Evolutionary conservation across 345 rosid genomes (phyloP), one percentile per base, ranked within the genome.

Genomic region (Dipteronia sinensis): DNA sequence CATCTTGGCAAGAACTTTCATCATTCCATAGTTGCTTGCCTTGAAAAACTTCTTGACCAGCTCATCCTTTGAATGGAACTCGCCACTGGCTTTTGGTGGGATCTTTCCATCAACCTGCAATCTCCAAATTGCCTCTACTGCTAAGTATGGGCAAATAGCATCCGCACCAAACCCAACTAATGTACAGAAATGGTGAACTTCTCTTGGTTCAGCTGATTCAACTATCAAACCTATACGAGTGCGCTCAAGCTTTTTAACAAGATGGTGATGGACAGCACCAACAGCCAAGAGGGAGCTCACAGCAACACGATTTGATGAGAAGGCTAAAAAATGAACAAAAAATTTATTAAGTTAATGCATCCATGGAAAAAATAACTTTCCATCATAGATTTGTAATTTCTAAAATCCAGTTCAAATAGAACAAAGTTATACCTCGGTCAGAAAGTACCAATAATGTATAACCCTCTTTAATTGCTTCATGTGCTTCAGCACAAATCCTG

Each of bases 1-100:
- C 99, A 97, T 97, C 81, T 94, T 97, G 16, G 99, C 99, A 55
- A 97, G 98, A 80, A 97, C 99, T 85, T 97, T 97, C 99, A 97
- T 97, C 99, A 97, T 97, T 76, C 99, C 99, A 81, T 94, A 97
- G 87, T 83, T 93, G 85, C 99, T 97, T 74, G 99, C 99, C 82
- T 92, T 94, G 86, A 91, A 97, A 82, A 94, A 97, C 86, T 89
- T 97, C 83, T 90, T 93, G 51, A 94, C 90, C 76, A 94, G 85
- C 81, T 97, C 98, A 20, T 86, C 90, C 89, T 93, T 92, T n/a
- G 96, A 90, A 80, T 85, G 89, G 81, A 94, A 89, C 69, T 89
- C 94, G 2, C 98, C 98, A 13, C 75, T 86, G 75, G 93, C 87
- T 85, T 97, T 97, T 19, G 97, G 92, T 71, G 98, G 98, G 73